A percentile compares a stretch with the other conserved stretches of the same genome.
Conservation (phyloP, 805 yeast species). For the Crinitomyces ghanaensis region DNA sequence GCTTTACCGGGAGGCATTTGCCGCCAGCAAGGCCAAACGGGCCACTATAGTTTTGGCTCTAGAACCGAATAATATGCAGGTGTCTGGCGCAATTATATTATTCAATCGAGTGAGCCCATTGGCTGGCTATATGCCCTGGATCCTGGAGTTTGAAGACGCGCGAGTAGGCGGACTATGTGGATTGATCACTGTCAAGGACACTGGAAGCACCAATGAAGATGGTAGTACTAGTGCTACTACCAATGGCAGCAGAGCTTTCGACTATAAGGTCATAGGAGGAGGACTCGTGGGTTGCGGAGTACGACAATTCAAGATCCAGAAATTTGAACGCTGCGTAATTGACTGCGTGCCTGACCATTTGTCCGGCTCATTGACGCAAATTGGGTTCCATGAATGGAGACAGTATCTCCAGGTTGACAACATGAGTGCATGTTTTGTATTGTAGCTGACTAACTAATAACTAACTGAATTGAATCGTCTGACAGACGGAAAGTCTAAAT, state of each 20-base stretch:
- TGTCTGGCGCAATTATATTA: constrained; percentile 34
- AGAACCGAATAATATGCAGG: constrained; percentile 40
- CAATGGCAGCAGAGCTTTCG: constrained; percentile 34
- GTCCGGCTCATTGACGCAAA: constrained; percentile 13
- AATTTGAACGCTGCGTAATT: constrained; percentile 21
- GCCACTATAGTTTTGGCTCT: constrained; percentile 42
- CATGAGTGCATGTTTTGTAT: constrained; percentile 4
- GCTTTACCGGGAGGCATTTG: constrained; percentile 17
- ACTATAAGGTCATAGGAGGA: constrained; percentile 41
- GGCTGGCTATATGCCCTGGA: constrained; percentile 40
- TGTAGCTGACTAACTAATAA: too few species aligned
- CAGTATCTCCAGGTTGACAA: constrained; percentile 14
- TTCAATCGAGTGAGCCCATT: constrained; percentile 36
- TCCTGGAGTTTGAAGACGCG: constrained; percentile 30
- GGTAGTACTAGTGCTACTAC: too few species aligned
- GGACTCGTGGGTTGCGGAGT: constrained; percentile 49
- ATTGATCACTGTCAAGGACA: constrained; percentile 42
- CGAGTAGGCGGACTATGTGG: constrained; percentile 42
- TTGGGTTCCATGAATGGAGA: constrained; percentile 20
- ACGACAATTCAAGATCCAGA: constrained; percentile 32
- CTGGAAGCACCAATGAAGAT: too few species aligned
- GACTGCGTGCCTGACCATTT: constrained; percentile 17
- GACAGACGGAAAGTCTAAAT: too few species aligned
- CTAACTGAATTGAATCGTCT: too few species aligned
- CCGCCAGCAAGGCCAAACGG: constrained; percentile 30